Base-by-base conservation (phyloP, 768 basidiomycete species). In the Galerina sulciceps region DNA sequence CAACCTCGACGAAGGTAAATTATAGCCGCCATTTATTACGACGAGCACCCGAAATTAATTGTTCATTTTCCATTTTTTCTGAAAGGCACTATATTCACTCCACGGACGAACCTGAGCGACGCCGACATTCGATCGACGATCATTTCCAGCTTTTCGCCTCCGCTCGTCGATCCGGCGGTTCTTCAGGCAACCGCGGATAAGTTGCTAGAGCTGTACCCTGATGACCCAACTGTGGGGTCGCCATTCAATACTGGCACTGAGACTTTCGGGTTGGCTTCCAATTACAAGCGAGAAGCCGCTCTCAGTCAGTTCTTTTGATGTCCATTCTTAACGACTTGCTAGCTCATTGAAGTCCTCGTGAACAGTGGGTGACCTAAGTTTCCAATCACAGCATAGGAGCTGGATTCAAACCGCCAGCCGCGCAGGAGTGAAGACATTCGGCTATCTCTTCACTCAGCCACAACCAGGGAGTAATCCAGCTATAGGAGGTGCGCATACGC, bases 201-300 rank as follows among this genome's bases (percentile, higher is more conserved):
- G 13, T 26, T 81, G 0, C 57, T 80, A 0, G 55, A 75, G 17
- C 61, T 79, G 2, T 83, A 83, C 62, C 80, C 81, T 0, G 68
- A 79, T 54, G 65, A 69, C 36, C 76, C 81, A 18, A 66, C 77
- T 13, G 58, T 71, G 31, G 82, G 82, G 2, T 77, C 79, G 0
- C 82, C 82, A 0, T 84, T 75, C 60, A 71, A 71, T 11, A 83
- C 81, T 2, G 80, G 81, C 5, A 73, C 76, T 58, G 63, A 79
- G 20, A 78, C 79, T 0, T 82, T 81, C 58, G 80, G 80, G 0
- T 62, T 78, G 11, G 60, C 67, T 17, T 58, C 64, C 48, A 62
- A 65, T 15, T 78, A 66, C 64, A 75, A 78, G 58, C 72, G 75
- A 4, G 64, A 58, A 23, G 61, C 76, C 4, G 65, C 72, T 0